Base-by-base conservation (phyloP, 352 stramenopile species). In the Globisporangium spiculum region DNA sequence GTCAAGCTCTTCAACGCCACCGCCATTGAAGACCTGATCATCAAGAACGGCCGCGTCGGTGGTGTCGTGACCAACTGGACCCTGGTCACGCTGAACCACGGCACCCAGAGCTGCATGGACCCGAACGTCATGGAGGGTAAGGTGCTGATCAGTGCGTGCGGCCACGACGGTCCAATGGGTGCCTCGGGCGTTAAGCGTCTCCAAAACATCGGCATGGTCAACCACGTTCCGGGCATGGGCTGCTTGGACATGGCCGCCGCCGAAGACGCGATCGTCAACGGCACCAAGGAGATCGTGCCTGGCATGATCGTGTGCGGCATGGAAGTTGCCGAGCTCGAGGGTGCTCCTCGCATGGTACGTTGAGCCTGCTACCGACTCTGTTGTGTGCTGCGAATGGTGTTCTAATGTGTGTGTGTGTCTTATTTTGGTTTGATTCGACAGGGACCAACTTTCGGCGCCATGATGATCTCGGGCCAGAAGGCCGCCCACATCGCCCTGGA, bases 1-100 rank as follows among this genome's bases (percentile, higher is more conserved):
- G 78, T 89, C 63, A 89, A 89, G 79, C 75, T 89, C 32, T 89
- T 89, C 72, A 89, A 89, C 68, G 81, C 81, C 44, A 89, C 81
- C n/a, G 78, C 81, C 22, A 86, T 89, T 62, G 81, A 89, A 62
- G 81, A 89, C 44, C 60, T 89, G 68, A 89, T 89, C 52, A 78
- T 89, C 52, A 86, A 86, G 73, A 71, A 89, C 54, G 81, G 79
- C 63, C 75, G 77, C 48, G 81, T 89, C n/a, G 79, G 71, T 14
- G 81, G 81, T 46, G 81, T 87, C 52, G 81, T 89, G 57, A 89
- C 81, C 71, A 89, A 89, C 79, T 89, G 81, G 81, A 87, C 81
- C 50, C 68, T 89, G 50, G 81, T 89, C 30, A 84, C 81, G 50
- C 69, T 89, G 26, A 87, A 87, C 79, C 81, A 89, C 67, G 79